A percentile compares a stretch with the other conserved stretches of the same genome.
These are phyloP conservation scores for Pythium guiyangense DNA, from an alignment of 352 stramenopile genomes.

Conservation along the genomic window DNA sequence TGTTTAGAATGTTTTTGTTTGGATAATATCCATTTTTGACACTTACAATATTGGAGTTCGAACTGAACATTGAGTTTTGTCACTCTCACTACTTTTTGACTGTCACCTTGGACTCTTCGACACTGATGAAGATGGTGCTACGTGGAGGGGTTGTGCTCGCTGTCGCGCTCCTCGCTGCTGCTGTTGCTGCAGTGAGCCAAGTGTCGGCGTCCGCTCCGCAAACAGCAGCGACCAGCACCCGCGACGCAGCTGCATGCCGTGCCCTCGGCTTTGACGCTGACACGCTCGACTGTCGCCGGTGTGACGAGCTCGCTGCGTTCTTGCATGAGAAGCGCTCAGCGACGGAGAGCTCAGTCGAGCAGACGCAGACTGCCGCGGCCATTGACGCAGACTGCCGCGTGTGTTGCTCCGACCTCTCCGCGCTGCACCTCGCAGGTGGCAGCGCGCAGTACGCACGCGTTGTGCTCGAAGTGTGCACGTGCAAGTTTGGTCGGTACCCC, in stretches of 20 bases:
- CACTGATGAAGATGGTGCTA: too few species aligned
- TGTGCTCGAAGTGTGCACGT: constrained; percentile 49
- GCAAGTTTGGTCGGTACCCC: constrained; percentile 52
- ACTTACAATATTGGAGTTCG: too few species aligned
- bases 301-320: constrained; percentile 35
- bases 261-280: constrained; percentile 50
- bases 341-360: constrained; percentile 11
- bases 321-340: constrained; percentile 15
- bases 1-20: too few species aligned
- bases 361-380: neutral
- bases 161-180: too few species aligned
- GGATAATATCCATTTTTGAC: too few species aligned
- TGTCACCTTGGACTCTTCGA: too few species aligned
- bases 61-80: too few species aligned
- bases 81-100: too few species aligned
- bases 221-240: neutral
- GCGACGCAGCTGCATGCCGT: constrained; percentile 18
- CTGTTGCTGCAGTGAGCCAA: too few species aligned
- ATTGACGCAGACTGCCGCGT: constrained; percentile 23
- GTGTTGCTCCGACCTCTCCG: constrained; percentile 47
- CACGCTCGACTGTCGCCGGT: constrained; percentile 57
- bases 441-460: constrained; percentile 31
- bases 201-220: too few species aligned
- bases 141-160: too few species aligned
- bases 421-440: constrained; percentile 26